Evolutionary conservation across 2,329 filamentous ascomycete species (phyloP).

Genomic region (Leptographium procerum): DNA sequence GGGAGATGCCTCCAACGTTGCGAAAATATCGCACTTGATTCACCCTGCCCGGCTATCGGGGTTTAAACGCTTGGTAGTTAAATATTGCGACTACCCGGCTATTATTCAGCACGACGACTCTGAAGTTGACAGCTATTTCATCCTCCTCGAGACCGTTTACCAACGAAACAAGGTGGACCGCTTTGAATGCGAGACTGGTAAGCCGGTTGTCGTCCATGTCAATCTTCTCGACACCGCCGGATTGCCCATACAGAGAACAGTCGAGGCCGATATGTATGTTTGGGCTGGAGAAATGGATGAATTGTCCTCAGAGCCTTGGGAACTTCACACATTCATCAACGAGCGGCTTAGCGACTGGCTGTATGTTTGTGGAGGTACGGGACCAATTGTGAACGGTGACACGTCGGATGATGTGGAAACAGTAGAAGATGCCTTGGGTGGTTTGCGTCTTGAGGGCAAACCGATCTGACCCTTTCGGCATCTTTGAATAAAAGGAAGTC

Average conservation of each 20-base stretch:
- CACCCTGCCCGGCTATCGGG: not conserved
- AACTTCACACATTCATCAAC: not conserved
- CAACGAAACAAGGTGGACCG: not conserved
- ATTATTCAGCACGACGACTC: not conserved
- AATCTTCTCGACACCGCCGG: not conserved
- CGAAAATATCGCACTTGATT: not conserved
- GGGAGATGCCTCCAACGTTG: not conserved
- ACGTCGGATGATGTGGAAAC: no score
- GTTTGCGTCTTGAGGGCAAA: no score
- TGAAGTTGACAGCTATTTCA: not conserved
- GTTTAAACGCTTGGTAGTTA: not conserved
- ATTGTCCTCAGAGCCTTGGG: not conserved
- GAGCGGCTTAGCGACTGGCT: no score
- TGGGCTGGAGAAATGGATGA: not conserved
- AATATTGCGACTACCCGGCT: not conserved
- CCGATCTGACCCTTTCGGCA: no score
- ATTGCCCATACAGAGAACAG: not conserved
- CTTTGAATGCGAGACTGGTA: not conserved
- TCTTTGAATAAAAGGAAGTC: no score
- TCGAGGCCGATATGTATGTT: not conserved
- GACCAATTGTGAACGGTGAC: no score
- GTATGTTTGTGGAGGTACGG: no score
- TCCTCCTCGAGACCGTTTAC: not conserved
- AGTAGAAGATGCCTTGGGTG: no score
- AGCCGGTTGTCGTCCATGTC: not conserved